Base-by-base conservation (phyloP, 2,329 filamentous ascomycete genomes). In the Arthrobotrys sinensis region DNA sequence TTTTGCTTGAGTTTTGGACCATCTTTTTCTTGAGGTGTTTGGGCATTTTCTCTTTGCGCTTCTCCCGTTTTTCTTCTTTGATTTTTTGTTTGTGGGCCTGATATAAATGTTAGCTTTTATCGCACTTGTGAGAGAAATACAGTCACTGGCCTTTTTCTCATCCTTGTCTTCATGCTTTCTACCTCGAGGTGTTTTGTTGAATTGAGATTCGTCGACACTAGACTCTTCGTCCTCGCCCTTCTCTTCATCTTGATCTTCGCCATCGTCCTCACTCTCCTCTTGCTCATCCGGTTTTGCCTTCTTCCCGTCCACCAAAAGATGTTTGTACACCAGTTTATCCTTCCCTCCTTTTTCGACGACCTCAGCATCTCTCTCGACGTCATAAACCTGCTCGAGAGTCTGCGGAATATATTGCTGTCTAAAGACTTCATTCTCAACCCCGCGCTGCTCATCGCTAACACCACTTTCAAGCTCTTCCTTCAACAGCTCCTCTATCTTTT, bases 321-420 rank as follows among this genome's bases (percentile, higher is more conserved):
- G 92, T 80, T 91, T 90, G 85, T 98, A 98, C 0, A 97, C 90
- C 0, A 97, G 87, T n/a, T 92, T 90, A 11, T 90, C 89, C 19
- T 91, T 92, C 80, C 92, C 88, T 4, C 93, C 94, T 50, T 90
- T 88, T 6, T 89, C 89, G 21, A 97, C 88, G 83, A 90, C 91
- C 81, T 93, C 91, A 1, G 91, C 93, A 81, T 98, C 96, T 81
- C 94, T 91, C 85, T 98, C 96, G 63, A 97, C 91, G 83, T 99
- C 94, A 84, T 97, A 97, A 3, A 99, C 95, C 83, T 99, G 93
- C 81, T 98, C 93, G 50, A 99, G 87, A 0, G 93, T 98, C 84
- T 97, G 94, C 0, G 96, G 96, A 65, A 99, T 98, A 84, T 96
- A 99, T 84, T 97, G 93, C 82, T 97, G 92, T 82, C 95, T 89